Evolutionary conservation across 106 monocot genomes (phyloP).

Genomic region (Dioscorea dumetorum): DNA sequence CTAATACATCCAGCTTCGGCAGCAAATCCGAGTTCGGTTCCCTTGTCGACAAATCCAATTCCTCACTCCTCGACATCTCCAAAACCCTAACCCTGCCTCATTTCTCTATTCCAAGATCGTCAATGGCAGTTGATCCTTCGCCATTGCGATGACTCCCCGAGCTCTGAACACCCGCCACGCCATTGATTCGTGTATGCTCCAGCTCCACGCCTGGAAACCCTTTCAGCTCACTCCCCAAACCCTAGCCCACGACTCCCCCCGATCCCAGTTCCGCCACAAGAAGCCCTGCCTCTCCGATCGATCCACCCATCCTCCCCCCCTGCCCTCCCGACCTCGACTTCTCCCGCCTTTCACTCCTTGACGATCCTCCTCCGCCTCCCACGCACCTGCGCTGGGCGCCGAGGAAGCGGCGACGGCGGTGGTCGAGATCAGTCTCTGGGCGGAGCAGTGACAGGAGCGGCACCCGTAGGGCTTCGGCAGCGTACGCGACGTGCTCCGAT

Average conservation of each 20-base stretch:
- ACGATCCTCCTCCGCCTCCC: conserved; percentile 16
- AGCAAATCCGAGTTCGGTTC: no score
- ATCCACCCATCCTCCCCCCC: conserved; percentile 43
- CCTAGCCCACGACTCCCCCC: background rate
- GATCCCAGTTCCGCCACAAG: conserved; percentile 22
- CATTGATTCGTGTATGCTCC: conserved; percentile 59
- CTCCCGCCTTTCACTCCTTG: conserved; percentile 48
- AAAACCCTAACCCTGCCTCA: conserved; percentile 3
- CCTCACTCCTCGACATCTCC: background rate
- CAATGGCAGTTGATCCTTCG: background rate
- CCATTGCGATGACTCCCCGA: conserved; percentile 38
- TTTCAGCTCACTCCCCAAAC: conserved; percentile 32
- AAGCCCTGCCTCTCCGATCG: conserved; percentile 82
- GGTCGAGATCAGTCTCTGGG: conserved; percentile 83
- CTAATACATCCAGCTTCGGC: no score
- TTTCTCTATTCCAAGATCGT: background rate
- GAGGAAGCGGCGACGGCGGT: conserved; percentile 58
- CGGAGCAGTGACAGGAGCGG: conserved; percentile 78
- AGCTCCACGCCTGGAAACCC: conserved; percentile 86
- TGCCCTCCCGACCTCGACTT: conserved; percentile 26
- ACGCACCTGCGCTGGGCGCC: conserved; percentile 30
- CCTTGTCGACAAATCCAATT: background rate
- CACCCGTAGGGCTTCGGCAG: conserved; percentile 21
- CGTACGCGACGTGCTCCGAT: conserved; percentile 71
- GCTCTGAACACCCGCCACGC: conserved; percentile 34